phyloP scores from a whole-genome alignment of 2,329 filamentous ascomycete species.

The Colletotrichum orchidophilum region DNA sequence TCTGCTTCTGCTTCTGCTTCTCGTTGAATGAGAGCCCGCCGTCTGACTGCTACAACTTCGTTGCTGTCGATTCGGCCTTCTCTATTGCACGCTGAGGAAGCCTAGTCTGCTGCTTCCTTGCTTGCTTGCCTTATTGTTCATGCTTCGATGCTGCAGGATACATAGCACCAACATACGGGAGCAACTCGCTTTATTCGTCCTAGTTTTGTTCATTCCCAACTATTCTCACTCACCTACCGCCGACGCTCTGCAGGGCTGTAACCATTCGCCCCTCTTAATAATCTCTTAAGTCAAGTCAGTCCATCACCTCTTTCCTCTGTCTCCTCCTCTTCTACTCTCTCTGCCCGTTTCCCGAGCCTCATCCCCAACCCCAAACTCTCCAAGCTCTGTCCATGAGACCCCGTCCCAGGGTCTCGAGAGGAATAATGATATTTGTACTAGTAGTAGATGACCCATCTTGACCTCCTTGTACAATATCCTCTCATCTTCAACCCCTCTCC shows the following conservation, averaged over 20 bases:
- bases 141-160: constrained; percentile 36
- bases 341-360: constrained; percentile 36
- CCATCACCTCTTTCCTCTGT: constrained; percentile 31
- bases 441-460: constrained; percentile 34
- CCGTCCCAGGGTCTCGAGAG: constrained; percentile 44
- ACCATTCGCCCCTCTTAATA: constrained; percentile 25
- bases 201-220: constrained; percentile 31
- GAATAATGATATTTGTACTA: constrained; percentile 37
- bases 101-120: constrained; percentile 4
- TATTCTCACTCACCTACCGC: constrained; percentile 18
- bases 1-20: constrained; percentile 13
- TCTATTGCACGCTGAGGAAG: constrained; percentile 7
- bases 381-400: constrained; percentile 44
- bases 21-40: constrained; percentile 19
- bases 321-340: constrained; percentile 35
- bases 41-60: constrained; percentile 11
- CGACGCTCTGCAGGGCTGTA: constrained; percentile 16
- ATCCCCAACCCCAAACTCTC: constrained; percentile 31
- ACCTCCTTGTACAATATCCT: constrained; percentile 44
- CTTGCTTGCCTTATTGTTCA: constrained; percentile 28
- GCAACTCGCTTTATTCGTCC: constrained; percentile 26
- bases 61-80: constrained; percentile 5
- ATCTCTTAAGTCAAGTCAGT: constrained; percentile 37
- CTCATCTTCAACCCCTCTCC: neutral
- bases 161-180: constrained; percentile 31